Conservation (phyloP, 495 filamentous ascomycete species). For the Xylaria bambusicola region DNA sequence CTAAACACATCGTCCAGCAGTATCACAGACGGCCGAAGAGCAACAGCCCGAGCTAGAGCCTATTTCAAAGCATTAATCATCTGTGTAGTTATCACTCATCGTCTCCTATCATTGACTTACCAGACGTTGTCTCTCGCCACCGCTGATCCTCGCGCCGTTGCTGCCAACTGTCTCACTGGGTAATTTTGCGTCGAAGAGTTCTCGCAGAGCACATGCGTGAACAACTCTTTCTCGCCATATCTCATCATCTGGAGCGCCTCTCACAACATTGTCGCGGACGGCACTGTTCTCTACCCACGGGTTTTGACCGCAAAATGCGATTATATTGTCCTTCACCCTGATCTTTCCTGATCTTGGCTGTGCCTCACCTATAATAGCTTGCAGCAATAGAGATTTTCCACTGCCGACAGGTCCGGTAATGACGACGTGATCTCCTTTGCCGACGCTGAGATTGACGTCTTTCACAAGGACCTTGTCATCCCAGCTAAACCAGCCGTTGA, state of each 20-base stretch:
- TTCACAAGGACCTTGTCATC: slow-evolving; percentile 6
- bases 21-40: slow-evolving; percentile 22
- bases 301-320: slow-evolving; percentile 32
- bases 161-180: slow-evolving; percentile 58
- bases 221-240: slow-evolving; percentile 39
- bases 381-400: slow-evolving; percentile 33
- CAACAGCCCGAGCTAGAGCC: slow-evolving; percentile 8
- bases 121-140: slow-evolving; percentile 61
- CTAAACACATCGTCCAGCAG: slow-evolving; percentile 17
- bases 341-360: neutral
- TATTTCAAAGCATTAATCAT: slow-evolving; percentile 3
- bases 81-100: neutral
- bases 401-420: slow-evolving; percentile 31
- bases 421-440: slow-evolving; percentile 8
- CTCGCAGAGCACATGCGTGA: slow-evolving; percentile 32
- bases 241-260: slow-evolving; percentile 23
- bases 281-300: slow-evolving; percentile 45
- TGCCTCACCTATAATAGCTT: slow-evolving; percentile 30
- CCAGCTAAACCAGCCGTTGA: neutral
- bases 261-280: slow-evolving; percentile 39
- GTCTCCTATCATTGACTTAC: slow-evolving; percentile 26
- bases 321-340: neutral
- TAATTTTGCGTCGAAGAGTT: slow-evolving; percentile 40
- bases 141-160: slow-evolving; percentile 58
- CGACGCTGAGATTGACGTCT: slow-evolving; percentile 11